Evolutionary conservation across 352 stramenopile genomes (phyloP).

Genomic region (Albugo laibachii): DNA sequence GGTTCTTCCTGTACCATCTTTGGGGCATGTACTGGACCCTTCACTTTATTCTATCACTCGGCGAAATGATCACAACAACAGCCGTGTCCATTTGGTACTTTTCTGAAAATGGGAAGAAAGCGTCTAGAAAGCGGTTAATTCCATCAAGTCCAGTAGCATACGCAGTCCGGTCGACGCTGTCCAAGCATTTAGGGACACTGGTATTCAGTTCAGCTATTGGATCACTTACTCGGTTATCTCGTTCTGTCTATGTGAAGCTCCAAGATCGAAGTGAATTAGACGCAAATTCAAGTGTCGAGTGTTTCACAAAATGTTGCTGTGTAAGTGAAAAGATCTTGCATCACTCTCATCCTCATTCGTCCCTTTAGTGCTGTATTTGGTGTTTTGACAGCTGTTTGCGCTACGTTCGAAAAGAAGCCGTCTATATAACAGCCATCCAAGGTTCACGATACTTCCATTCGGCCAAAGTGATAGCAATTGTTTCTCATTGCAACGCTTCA

Average conservation of each 20-base stretch:
- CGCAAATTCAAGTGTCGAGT: constrained; percentile 21
- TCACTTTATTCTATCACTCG: constrained; percentile 37
- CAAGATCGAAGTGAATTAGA: constrained; percentile 69
- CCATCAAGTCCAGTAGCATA: constrained; percentile 33
- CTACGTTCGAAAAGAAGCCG: constrained; percentile 68
- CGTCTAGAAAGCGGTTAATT: constrained; percentile 27
- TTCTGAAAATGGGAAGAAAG: constrained; percentile 31
- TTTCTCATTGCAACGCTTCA: too few species aligned
- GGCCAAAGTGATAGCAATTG: constrained; percentile 22
- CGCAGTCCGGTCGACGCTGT: constrained; percentile 29
- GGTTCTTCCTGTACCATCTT: constrained; percentile 56
- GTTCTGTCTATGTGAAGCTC: constrained; percentile 61
- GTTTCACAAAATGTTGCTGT: constrained; percentile 45
- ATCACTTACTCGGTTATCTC: constrained; percentile 35
- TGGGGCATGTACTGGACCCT: constrained; percentile 72
- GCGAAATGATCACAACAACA: constrained; percentile 57
- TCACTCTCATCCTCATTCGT: too few species aligned
- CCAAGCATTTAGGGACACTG: constrained; percentile 52
- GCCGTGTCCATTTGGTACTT: constrained; percentile 68
- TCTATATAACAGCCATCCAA: constrained; percentile 65
- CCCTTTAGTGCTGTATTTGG: constrained; percentile 50
- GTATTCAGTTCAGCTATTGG: constrained; percentile 38
- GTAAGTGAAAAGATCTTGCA: constrained; percentile 15
- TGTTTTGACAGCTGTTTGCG: constrained; percentile 69
- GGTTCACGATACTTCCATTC: constrained; percentile 62